Percentiles rank a stretch among this genome's conserved stretches.
Evolutionary conservation across 1,284 basidiomycete genomes (phyloP).

Genomic region (Termitomyces sp.): DNA sequence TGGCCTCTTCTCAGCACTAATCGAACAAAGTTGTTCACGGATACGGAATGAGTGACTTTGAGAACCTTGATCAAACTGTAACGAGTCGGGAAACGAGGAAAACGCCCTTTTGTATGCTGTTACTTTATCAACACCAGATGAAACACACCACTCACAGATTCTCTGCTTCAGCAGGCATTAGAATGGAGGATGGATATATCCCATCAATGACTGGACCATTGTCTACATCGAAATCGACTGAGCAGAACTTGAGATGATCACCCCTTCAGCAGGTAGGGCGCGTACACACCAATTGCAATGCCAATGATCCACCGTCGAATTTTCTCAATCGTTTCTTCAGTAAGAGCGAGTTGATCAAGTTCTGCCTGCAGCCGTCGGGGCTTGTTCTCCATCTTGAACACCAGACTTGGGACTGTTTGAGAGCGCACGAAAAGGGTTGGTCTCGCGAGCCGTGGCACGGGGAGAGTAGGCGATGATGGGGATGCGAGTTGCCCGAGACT

Average conservation of each 20-base stretch:
- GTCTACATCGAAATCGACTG: slow-evolving; percentile 86
- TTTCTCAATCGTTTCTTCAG: slow-evolving; percentile 41
- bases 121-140: background rate
- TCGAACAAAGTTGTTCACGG: slow-evolving; percentile 36
- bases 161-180: slow-evolving; percentile 66
- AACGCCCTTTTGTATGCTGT: slow-evolving; percentile 67
- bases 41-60: slow-evolving; percentile 73
- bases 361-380: slow-evolving; percentile 25
- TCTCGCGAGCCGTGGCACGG: slow-evolving; percentile 6
- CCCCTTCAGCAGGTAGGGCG: slow-evolving; percentile 1
- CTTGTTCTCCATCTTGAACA: slow-evolving; percentile 22
- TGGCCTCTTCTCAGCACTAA: slow-evolving; percentile 31
- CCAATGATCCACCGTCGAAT: slow-evolving; percentile 78
- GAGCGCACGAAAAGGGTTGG: slow-evolving; percentile 24
- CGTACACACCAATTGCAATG: slow-evolving; percentile 62
- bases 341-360: slow-evolving; percentile 37
- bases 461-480: slow-evolving; percentile 18
- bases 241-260: slow-evolving; percentile 10
- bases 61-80: slow-evolving; percentile 72
- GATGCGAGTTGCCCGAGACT: slow-evolving; percentile 18
- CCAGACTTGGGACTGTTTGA: slow-evolving; percentile 26
- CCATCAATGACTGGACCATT: slow-evolving; percentile 79
- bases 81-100: slow-evolving; percentile 89
- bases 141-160: slow-evolving; percentile 66
- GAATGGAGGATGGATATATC: slow-evolving; percentile 58